These are phyloP conservation scores for Annulohypoxylon moriforme DNA, from an alignment of 495 filamentous ascomycete genomes.

Conservation along the genomic window DNA sequence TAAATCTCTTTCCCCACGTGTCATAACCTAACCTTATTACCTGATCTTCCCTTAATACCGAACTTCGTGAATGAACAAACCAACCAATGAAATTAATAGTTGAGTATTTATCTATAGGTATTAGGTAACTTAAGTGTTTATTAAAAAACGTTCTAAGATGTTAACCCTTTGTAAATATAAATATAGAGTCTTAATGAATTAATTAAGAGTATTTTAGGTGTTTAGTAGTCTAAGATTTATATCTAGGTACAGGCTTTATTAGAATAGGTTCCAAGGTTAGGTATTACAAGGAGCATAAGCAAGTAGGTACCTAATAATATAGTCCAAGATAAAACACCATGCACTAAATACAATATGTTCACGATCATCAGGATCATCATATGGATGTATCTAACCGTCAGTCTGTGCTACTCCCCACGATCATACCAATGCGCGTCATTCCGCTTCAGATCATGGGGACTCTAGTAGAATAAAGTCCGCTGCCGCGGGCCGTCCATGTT, in stretches of 20 bases:
- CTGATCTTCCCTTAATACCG: neutral
- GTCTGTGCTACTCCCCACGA: slow-evolving; percentile 13
- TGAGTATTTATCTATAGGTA: too few species aligned
- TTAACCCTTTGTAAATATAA: too few species aligned
- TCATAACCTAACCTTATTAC: slow-evolving; percentile 24
- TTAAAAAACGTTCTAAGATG: too few species aligned
- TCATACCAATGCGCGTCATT: slow-evolving; percentile 17
- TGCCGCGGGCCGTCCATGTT: slow-evolving; percentile 11
- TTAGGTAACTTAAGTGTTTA: too few species aligned
- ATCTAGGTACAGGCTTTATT: too few species aligned
- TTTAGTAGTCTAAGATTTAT: too few species aligned
- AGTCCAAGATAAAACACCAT: too few species aligned
- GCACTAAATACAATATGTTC: neutral
- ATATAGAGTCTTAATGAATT: too few species aligned
- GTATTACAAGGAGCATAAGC: neutral
- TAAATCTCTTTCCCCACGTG: slow-evolving; percentile 23
- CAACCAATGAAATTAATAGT: neutral
- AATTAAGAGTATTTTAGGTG: neutral
- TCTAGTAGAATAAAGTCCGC: slow-evolving; percentile 23
- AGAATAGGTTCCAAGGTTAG: too few species aligned
- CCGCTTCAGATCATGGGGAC: neutral
- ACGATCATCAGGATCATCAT: neutral
- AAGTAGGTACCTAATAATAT: neutral
- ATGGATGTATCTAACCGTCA: neutral
- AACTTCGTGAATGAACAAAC: too few species aligned